A percentile compares a stretch with the other conserved stretches of the same genome.
These are phyloP conservation scores for Aristolochia californica DNA, from an alignment of 164 flowering plant species.

Conservation along the genomic window DNA sequence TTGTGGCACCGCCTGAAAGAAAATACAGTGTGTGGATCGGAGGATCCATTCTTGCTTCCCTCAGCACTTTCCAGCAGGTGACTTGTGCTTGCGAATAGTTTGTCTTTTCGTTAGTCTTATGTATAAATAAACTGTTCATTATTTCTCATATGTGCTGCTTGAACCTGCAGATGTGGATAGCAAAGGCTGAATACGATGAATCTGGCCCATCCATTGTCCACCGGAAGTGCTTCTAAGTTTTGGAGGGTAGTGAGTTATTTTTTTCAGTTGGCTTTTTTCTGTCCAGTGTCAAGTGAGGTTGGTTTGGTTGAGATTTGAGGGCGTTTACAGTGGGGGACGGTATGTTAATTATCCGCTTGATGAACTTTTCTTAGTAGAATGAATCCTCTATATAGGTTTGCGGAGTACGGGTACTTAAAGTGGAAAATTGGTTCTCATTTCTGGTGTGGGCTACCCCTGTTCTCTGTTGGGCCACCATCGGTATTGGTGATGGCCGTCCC, in stretches of 20 bases:
- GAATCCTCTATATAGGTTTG: too few relatives aligned
- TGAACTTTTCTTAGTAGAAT: too few relatives aligned
- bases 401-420: too few relatives aligned
- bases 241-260: not conserved
- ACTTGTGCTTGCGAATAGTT: not conserved
- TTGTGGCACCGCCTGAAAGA: constrained; percentile 62
- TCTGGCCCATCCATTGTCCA: constrained; percentile 67
- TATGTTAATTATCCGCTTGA: too few relatives aligned
- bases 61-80: constrained; percentile 67
- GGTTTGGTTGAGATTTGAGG: constrained; percentile 2
- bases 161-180: constrained; percentile 61
- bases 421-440: too few relatives aligned
- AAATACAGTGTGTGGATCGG: constrained; percentile 65
- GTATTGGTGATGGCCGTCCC: too few relatives aligned
- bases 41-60: constrained; percentile 52
- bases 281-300: not conserved
- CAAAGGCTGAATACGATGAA: constrained; percentile 63
- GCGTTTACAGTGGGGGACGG: too few relatives aligned
- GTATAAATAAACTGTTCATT: too few relatives aligned
- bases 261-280: not conserved
- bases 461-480: too few relatives aligned
- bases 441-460: too few relatives aligned
- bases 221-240: constrained; percentile 57
- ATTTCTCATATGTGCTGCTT: too few relatives aligned
- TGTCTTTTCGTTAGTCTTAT: too few relatives aligned